phyloP scores from a whole-genome alignment of 2,329 filamentous ascomycete species.

The Lomentospora prolificans region DNA sequence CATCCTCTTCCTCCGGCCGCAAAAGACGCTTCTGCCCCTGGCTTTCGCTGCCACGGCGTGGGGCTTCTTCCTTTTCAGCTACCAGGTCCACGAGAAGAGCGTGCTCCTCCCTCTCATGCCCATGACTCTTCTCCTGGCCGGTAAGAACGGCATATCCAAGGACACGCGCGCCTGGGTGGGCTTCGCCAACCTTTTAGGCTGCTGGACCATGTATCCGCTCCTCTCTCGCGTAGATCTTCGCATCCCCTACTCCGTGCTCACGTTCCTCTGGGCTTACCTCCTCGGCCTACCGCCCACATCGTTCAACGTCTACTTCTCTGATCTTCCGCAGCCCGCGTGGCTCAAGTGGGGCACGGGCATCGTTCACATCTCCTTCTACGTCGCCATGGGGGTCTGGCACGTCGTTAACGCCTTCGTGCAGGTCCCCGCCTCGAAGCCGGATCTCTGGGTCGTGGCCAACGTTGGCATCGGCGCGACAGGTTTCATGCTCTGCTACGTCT shows the following conservation, averaged over 20 bases:
- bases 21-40: constrained; percentile 65
- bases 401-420: constrained; percentile 56
- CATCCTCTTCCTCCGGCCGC: constrained; percentile 69
- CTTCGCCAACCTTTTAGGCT: constrained; percentile 84
- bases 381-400: constrained; percentile 74
- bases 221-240: constrained; percentile 74
- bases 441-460: constrained; percentile 90
- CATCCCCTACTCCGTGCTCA: constrained; percentile 77
- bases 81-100: constrained; percentile 98
- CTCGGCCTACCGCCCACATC: constrained; percentile 76
- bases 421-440: constrained; percentile 70
- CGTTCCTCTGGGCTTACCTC: constrained; percentile 83
- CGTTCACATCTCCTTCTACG: constrained; percentile 67
- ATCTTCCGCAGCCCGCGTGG: constrained; percentile 26
- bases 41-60: constrained; percentile 79
- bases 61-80: constrained; percentile 97
- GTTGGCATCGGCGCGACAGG: constrained; percentile 77
- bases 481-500: constrained; percentile 80
- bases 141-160: constrained; percentile 66
- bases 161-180: constrained; percentile 81
- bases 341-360: constrained; percentile 51
- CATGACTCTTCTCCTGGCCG: constrained; percentile 79
- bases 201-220: constrained; percentile 90
- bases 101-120: constrained; percentile 85
- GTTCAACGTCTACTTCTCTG: constrained; percentile 52